Percentiles rank a stretch among this genome's conserved stretches.
phyloP scores from a whole-genome alignment of 2,329 filamentous ascomycete genomes.

The Penicillium sclerotigenum region DNA sequence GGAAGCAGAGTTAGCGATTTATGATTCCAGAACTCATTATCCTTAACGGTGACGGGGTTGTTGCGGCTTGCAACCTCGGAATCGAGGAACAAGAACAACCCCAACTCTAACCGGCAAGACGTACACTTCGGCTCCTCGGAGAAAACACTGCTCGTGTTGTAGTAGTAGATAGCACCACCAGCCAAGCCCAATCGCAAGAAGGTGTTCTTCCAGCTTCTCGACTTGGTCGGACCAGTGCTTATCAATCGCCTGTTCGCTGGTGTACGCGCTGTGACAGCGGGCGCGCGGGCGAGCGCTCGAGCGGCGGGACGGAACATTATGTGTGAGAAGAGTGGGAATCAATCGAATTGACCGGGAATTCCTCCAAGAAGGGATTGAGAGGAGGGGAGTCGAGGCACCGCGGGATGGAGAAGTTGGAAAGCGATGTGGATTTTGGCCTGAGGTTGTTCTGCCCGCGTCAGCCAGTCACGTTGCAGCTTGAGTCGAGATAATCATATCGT shows the following conservation, averaged over 20 bases:
- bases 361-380: slow-evolving; percentile 12
- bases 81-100: slow-evolving; percentile 12
- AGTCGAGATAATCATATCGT: slow-evolving; percentile 11
- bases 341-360: slow-evolving; percentile 13
- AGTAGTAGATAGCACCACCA: slow-evolving; percentile 79
- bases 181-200: slow-evolving; percentile 72
- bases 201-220: slow-evolving; percentile 77
- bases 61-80: slow-evolving; percentile 8
- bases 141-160: slow-evolving; percentile 85
- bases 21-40: not conserved
- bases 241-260: slow-evolving; percentile 48
- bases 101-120: slow-evolving; percentile 33
- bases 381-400: slow-evolving; percentile 10
- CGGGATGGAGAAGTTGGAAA: slow-evolving; percentile 26
- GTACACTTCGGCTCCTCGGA: slow-evolving; percentile 75
- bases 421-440: slow-evolving; percentile 26
- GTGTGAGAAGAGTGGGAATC: slow-evolving; percentile 7
- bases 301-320: slow-evolving; percentile 54
- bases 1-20: slow-evolving; percentile 11
- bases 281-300: slow-evolving; percentile 44
- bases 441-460: slow-evolving; percentile 12
- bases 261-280: slow-evolving; percentile 30
- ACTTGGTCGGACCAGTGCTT: slow-evolving; percentile 59
- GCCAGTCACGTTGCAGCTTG: slow-evolving; percentile 26
- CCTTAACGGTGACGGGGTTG: slow-evolving; percentile 1